Base-by-base conservation (phyloP, 208 protist genomes). In the Novymonas esmeraldas region DNA sequence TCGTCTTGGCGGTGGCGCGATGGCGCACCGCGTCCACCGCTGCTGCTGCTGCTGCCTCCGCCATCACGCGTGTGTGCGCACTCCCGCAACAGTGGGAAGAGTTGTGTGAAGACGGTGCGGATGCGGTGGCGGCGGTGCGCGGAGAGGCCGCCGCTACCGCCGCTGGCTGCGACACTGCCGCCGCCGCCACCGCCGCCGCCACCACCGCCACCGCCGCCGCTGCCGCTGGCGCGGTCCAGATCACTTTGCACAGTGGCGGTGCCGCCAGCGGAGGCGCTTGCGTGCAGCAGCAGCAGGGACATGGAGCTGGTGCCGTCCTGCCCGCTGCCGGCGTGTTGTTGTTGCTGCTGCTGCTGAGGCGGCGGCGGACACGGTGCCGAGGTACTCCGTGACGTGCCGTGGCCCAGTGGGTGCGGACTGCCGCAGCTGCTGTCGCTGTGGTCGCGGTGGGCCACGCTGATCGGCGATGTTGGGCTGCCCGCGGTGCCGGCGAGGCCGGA, bases 51-150 rank as follows among this genome's bases (percentile, higher is more conserved):
- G 52, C n/a, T n/a, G n/a, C n/a, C n/a, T n/a, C n/a, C 42, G 7
- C 42, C 42, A n/a, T 11, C 26, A 1, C 36, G 41, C 1, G 67
- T 28, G 11, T 44, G 11, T 16, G 67, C 68, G 24, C 36, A 67
- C 36, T 67, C 68, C 34, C 54, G 46, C 45, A 74, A 14, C 24
- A 74, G 54, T 2, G 68, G 60, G 44, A 74, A 74, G 1, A 74
- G 31, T 20, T 63, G 59, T 34, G 60, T 57, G 33, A 74, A 74
- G 34, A 67, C 24, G 22, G 59, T 29, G 29, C 51, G 50, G 39
- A 29, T 42, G 39, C 49, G 62, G 7, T 26, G 50, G n/a, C 28
- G 42, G 10, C 45, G 26, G 62, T 59, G 20, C 36, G 36, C 5
- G 7, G 36, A 41, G 36, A 24, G 36, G 16, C 10, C 39, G 38